Base-by-base conservation (phyloP, 2,329 filamentous ascomycete genomes). In the Cladophialophora exuberans region DNA sequence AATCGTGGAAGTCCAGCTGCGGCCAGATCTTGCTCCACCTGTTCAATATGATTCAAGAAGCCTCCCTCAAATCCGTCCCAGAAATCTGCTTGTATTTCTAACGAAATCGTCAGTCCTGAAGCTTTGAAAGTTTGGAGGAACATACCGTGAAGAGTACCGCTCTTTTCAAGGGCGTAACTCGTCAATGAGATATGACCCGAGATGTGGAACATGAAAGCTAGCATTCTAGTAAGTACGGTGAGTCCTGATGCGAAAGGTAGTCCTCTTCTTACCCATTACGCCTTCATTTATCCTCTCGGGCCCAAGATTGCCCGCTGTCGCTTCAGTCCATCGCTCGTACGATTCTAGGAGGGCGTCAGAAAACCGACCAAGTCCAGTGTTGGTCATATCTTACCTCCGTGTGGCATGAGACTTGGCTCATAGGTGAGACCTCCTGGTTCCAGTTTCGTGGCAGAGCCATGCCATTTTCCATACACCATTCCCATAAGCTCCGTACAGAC, bases 401-500 rank as follows among this genome's bases (percentile, higher is more conserved):
- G 54, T 15, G 50, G 54, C 41, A 57, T 48, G 6, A 54, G 49
- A 38, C 50, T 48, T 6, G 42, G 35, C 15, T 57, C 54, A 25
- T 49, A 57, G 5, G 41, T 54, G 15, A 57, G 23, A 11, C 54
- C 43, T 22, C 54, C 54, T 10, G 54, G 42, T 15, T 47, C 43
- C 26, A 57, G 33, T 11, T 22, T 25, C n/a, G 22, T 41, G 20
- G 25, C 47, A 10, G 47, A 45, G 9, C 48, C 48, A 17, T 43
- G 5, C 26, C 41, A 55, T 33, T 57, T 46, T 11, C 56, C 56
- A 22, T 47, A 56, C 5, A 56, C 38, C 18, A 73, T 61, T 30
- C 71, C 71, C 70, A 73, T 72, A 9, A 73, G 54, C 54, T 73
- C 72, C 4, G 70, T 70, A 15, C 68, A 67, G 11, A 65, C 67